phyloP scores from a whole-genome alignment of 257 asterid genomes.

The Solanum infundibuliforme region DNA sequence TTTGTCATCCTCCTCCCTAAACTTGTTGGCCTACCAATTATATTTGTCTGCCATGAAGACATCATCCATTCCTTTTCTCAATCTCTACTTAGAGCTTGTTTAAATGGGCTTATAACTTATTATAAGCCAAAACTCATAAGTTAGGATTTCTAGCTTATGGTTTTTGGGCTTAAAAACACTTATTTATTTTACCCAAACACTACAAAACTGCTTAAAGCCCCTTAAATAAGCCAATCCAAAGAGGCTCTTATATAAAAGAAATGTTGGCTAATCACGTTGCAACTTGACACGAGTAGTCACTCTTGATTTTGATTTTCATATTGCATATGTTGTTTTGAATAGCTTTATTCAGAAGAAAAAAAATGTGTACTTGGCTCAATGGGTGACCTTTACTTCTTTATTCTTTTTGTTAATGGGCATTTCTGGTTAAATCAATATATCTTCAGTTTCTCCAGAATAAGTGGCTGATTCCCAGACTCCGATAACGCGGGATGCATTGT shows the following conservation, averaged over 20 bases:
- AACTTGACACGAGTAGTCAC: neutral
- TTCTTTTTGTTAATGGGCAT: neutral
- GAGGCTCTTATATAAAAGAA: neutral
- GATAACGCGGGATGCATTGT: neutral
- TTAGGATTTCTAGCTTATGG: neutral
- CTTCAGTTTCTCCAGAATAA: neutral
- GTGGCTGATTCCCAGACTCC: neutral
- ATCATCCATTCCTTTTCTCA: neutral
- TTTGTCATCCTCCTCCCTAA: neutral
- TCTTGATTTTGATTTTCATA: neutral
- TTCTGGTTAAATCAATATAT: neutral
- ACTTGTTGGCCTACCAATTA: neutral
- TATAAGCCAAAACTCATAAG: no score
- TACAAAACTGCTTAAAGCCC: neutral
- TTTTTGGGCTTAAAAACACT: neutral
- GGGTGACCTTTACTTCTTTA: neutral
- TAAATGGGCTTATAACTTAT: neutral
- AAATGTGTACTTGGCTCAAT: neutral
- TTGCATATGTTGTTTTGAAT: neutral
- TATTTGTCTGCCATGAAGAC: neutral
- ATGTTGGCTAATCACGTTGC: neutral
- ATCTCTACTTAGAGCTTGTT: neutral
- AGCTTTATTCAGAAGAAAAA: neutral
- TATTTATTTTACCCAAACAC: neutral
- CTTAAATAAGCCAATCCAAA: neutral